Evolutionary conservation across 306 rosid genomes (phyloP), one percentile per base, ranked within the genome.

Genomic region (Senna tora): DNA sequence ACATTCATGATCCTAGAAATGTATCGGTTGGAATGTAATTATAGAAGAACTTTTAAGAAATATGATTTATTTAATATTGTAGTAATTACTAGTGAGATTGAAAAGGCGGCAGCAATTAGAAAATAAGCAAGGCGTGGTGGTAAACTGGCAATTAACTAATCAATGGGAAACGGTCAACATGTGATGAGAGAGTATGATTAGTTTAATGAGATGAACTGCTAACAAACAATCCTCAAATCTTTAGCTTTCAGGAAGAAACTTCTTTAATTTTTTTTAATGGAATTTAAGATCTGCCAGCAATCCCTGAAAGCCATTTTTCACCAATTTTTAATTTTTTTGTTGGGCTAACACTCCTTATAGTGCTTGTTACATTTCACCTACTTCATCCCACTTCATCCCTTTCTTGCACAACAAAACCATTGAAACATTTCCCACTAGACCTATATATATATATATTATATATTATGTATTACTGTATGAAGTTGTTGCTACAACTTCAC

Each of bases 291-390:
- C 41, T 54, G 16, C 20, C 58, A 52, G 28, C 72, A 0, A 67
- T 66, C 9, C 8, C 28, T 52, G 79, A 79, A 79, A 79, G 17
- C 79, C 62, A 74, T 61, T 5, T 36, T 79, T 68, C 75, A 79
- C 79, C 79, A 42, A 68, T 20, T 38, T 38, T 38, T 5, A 20
- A 25, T 9, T 43, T 15, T 12, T 64, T 32, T 32, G 66, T 67
- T 73, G 19, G 50, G 50, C 43, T 67, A 59, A 73, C 65, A 16
- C 39, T 51, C 50, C 57, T 38, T 9, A 25, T 5, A 16, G 42
- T 55, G 47, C 39, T 14, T 39, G 36, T 50, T 36, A 12, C 58
- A 49, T 49, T 14, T 21, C 62, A 36, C 65, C 77, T 9, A 47
- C 74, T 32, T 47, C 3, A 46, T 56, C 68, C 73, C 53, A 5